Evolutionary conservation across 2,329 filamentous ascomycete species (phyloP), one percentile per base, ranked within the genome.

Genomic region (Diaporthe batatas): DNA sequence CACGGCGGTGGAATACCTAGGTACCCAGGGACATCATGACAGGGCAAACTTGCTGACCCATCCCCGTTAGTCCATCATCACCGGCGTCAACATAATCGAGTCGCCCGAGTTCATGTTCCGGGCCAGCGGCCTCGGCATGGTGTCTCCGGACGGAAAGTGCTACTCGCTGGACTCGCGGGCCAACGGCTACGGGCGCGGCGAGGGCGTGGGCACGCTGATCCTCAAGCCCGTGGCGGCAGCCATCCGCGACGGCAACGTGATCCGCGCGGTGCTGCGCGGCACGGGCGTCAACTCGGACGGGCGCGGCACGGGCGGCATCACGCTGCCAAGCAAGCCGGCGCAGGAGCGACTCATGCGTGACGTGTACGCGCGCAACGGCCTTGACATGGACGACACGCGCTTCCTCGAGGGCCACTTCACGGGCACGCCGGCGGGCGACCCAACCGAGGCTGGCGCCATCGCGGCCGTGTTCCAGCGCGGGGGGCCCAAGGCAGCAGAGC

Each of bases 321-420:
- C 82, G 51, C 76, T 81, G 54, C 86, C 87, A 0, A 86, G 76
- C 49, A 68, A 72, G 0, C 68, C 74, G 0, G 78, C 79, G 0
- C 84, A 86, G 58, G 80, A 77, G 36, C 70, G 68, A 1, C 71
- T 83, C 2, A 83, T 84, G 16, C 73, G 80, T 0, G 74, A 72
- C 39, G 79, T 79, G 1, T 84, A 84, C 71, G 57, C 68, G 2
- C 72, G 72, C 14, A 80, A 81, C 14, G 76, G 75, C 1, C 79
- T 81, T 25, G 39, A 71, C 0, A 74, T 76, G 21, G 62, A 54
- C 21, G 12, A 69, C 79, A 78, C 78, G 1, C 73, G 71, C 5
- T 82, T 77, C 59, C 73, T 82, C 34, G 82, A 84, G 70, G 76
- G 76, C 11, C 82, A 84, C 54, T 81, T 80, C 11, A 82, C 82